Percentiles rank a stretch among this genome's conserved stretches.
phyloP scores from a whole-genome alignment of 768 basidiomycete species.

The Agrocybe pediades region DNA sequence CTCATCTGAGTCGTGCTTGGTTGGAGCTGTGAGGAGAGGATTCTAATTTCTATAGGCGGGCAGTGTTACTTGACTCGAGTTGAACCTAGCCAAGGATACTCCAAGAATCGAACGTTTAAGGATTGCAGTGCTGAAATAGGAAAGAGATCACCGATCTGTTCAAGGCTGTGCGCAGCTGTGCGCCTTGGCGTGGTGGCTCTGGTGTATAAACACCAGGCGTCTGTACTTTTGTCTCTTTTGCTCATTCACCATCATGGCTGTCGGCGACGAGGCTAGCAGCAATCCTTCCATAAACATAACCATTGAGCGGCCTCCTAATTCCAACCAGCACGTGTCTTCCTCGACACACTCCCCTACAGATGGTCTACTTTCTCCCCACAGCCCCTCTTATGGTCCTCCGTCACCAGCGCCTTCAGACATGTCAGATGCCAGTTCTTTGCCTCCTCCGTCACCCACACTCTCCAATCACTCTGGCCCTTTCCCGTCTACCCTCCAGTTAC shows the following conservation, averaged over 20 bases:
- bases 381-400: constrained; percentile 11
- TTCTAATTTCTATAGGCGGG: too few species aligned
- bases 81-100: too few species aligned
- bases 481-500: constrained; percentile 51
- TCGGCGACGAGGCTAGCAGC: constrained; percentile 12
- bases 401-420: constrained; percentile 18
- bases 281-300: constrained; percentile 37
- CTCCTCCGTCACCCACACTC: constrained; percentile 80
- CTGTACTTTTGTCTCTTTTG: not conserved
- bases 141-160: too few species aligned
- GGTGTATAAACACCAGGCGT: too few species aligned
- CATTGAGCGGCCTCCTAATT: constrained; percentile 19
- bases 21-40: too few species aligned
- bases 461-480: constrained; percentile 70
- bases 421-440: constrained; percentile 35
- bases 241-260: constrained; percentile 16
- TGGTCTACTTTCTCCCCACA: constrained; percentile 22
- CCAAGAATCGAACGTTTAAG: too few species aligned
- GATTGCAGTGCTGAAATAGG: too few species aligned
- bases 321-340: constrained; percentile 15
- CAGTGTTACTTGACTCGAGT: too few species aligned
- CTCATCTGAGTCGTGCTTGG: too few species aligned
- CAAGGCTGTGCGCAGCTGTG: too few species aligned
- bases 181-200: too few species aligned
- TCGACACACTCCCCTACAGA: constrained; percentile 11